Evolutionary conservation across 148 eudicot species (phyloP).

Genomic region (Camellia lanceoleosa): DNA sequence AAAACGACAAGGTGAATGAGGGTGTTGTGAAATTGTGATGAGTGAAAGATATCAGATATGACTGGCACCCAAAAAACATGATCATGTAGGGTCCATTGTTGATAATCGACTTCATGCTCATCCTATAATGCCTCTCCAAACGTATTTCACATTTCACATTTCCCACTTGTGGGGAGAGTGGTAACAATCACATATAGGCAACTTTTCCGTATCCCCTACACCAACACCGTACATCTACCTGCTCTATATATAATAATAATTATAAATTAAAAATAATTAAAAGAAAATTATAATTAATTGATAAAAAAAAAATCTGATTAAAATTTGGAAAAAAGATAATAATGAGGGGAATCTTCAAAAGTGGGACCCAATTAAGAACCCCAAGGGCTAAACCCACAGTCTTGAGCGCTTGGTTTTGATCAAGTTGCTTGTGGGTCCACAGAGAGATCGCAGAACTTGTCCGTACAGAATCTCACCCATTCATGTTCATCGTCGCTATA

Average conservation of each 20-base stretch:
- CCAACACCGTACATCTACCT: constrained; percentile 10
- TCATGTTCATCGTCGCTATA: background rate
- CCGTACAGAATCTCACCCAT: constrained; percentile 17
- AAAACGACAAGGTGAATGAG: no score
- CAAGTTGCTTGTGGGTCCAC: constrained; percentile 19
- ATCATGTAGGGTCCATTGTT: constrained; percentile 19
- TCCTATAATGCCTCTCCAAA: background rate
- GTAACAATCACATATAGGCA: background rate
- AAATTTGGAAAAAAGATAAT: no score
- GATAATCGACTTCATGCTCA: constrained; percentile 6
- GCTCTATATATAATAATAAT: background rate
- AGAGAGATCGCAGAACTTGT: background rate
- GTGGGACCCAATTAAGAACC: background rate
- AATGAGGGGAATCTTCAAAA: background rate
- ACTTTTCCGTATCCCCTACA: constrained; percentile 1
- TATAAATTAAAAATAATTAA: background rate
- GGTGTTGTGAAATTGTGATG: no score
- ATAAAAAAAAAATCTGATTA: background rate
- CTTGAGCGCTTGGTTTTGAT: constrained; percentile 11
- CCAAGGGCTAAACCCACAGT: background rate
- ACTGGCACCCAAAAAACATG: background rate
- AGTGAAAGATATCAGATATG: background rate
- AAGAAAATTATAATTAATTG: background rate
- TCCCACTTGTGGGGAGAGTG: constrained; percentile 13
- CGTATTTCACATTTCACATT: no score